Percentiles rank a stretch among this genome's conserved stretches.
These are phyloP conservation scores for Beverwykella pulmonaria DNA, from an alignment of 495 filamentous ascomycete genomes.

Conservation along the genomic window DNA sequence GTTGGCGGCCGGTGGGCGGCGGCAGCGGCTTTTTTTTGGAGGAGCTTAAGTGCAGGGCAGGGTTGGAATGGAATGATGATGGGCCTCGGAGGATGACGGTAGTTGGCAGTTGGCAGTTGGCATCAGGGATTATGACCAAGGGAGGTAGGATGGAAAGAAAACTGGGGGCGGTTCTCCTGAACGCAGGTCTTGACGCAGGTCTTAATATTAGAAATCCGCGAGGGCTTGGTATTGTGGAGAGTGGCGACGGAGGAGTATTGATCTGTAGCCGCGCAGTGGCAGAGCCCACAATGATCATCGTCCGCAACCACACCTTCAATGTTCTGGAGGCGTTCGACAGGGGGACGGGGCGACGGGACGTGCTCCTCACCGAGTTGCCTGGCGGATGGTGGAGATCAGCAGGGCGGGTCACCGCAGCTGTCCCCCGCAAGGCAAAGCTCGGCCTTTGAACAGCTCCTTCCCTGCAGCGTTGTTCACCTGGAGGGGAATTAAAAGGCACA, in stretches of 20 bases:
- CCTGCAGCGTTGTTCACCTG: not conserved
- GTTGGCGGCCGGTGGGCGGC: constrained; percentile 13
- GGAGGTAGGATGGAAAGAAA: constrained; percentile 4
- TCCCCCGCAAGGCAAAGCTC: constrained; percentile 3
- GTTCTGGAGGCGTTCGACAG: not conserved
- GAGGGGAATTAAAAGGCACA: not conserved
- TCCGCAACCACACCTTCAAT: not conserved
- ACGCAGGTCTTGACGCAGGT: not conserved
- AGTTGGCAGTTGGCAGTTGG: not conserved
- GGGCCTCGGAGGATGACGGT: not conserved
- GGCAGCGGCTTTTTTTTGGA: constrained; percentile 22
- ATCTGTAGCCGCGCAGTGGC: not conserved
- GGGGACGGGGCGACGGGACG: not conserved
- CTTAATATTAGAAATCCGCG: not conserved
- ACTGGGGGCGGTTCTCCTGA: not conserved
- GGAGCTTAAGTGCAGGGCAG: constrained; percentile 25
- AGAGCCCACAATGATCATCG: not conserved
- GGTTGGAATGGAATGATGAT: constrained; percentile 21
- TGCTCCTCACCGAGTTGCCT: not conserved
- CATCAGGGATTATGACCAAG: not conserved
- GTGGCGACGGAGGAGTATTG: not conserved
- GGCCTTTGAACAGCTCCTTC: constrained; percentile 2
- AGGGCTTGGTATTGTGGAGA: constrained; percentile 11
- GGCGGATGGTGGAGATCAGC: not conserved
- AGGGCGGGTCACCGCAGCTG: not conserved